Evolutionary conservation across 2,329 filamentous ascomycete genomes (phyloP), one percentile per base, ranked within the genome.

Genomic region (Ramularia collo-cygni): DNA sequence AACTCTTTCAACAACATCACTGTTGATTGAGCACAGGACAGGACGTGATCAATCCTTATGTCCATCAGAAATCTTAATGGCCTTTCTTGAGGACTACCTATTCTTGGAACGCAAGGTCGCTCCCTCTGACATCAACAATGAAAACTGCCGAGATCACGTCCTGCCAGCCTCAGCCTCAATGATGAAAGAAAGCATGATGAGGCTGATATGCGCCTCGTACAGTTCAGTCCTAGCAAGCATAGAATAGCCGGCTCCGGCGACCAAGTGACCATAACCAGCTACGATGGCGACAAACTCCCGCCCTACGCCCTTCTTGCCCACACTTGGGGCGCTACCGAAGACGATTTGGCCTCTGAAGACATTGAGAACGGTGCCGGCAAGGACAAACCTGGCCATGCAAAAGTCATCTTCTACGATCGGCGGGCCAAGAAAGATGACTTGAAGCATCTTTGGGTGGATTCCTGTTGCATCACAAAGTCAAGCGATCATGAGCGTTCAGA

Each of bases 381-480:
- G 3, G 28, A 27, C 12, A 51, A 44, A 31, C 37, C 39, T n/a
- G 45, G 36, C 6, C 49, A 42, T 19, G 27, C 37, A 3, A 48
- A 40, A n/a, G 27, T 41, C 12, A 3, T 15, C n/a, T 15, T 28
- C 5, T 36, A 33, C 16, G 27, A 13, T 9, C n/a, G 31, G 12
- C 38, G 15, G 14, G 40, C 40, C 4, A 3, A 24, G 13, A 14
- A 19, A 19, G 18, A 43, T 18, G 40, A 29, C n/a, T 10, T 38
- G 15, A 14, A 43, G 16, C 33, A 28, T 29, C 15, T 43, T 15
- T 55, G 53, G 51, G 28, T 53, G 17, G 53, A 54, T 19, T 52
- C 51, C 3, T 51, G 46, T 31, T 51, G 51, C 38, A 54, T 55
- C 24, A 36, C 54, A 31, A 49, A 50, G 16, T 29, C 29, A 4